These are phyloP conservation scores for Adansonia madagascariensis DNA, from an alignment of 441 rosid genomes.

Conservation along the genomic window DNA sequence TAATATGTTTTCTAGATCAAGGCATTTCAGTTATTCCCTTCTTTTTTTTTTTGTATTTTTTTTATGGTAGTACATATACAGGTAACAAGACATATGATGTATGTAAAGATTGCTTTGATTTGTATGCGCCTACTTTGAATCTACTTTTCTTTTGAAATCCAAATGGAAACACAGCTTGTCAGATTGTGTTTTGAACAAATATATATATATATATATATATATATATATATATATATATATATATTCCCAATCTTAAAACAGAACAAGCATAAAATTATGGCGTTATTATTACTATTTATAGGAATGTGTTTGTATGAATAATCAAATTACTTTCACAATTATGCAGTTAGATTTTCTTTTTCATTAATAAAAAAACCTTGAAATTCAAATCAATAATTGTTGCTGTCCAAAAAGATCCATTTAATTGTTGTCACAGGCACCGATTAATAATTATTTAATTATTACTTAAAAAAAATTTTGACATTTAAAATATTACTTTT, in stretches of 20 bases:
- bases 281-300: background rate
- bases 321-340: no score
- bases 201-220: background rate
- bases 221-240: background rate
- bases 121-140: background rate
- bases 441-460: no score
- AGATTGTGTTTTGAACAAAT: no score
- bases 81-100: background rate
- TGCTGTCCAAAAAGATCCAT: no score
- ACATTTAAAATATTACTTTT: no score
- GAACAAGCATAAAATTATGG: background rate
- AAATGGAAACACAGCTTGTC: background rate
- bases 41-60: background rate
- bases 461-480: no score
- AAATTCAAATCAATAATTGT: no score
- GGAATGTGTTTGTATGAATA: background rate
- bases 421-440: no score
- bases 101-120: background rate
- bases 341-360: no score
- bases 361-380: no score
- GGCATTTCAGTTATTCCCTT: constrained; percentile 9
- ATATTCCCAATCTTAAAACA: background rate
- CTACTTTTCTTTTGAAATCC: background rate
- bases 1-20: background rate
- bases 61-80: background rate